Evolutionary conservation across 176 grass and related monocot genomes (phyloP), one percentile per base, ranked within the genome.

Genomic region (Zea mays): DNA sequence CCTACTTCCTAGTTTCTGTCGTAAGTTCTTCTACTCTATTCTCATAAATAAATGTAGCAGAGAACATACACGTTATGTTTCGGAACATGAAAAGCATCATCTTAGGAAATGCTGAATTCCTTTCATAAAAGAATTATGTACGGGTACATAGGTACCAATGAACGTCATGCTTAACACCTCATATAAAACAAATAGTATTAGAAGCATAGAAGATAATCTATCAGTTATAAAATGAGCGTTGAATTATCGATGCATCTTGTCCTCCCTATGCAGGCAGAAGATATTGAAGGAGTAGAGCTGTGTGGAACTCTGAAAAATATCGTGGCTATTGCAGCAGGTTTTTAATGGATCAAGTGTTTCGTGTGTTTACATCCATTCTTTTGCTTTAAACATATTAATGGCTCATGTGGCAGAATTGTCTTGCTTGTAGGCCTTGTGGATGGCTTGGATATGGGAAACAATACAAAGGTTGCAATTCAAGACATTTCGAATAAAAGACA

Each of bases 261-360:
- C 60, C 10, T 44, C 54, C 55, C 7, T 76, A 17, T 82, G 56
- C 82, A 98, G 95, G 95, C 92, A 41, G 88, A 98, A 82, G 95
- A 94, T 86, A 88, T 94, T 43, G 91, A 94, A 80, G 95, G 95
- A 75, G 91, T 98, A 51, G 95, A 98, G 82, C 85, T 98, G 36
- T 98, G 95, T 81, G 95, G 91, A 48, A 94, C 95, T 51, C 85
- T 98, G 80, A 98, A 98, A 89, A 98, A 98, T 85, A 81, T 98
- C 1, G 89, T 98, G 21, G 95, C 95, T 51, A 92, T 98, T 74
- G 95, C 91, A 80, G 95, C 95, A 98, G 95, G 91, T 92, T 77
- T 80, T 62, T 58, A 50, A 69, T 57, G 36, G 6, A 6, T 19
- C 20, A 10, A 8, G 5, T 52, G 64, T 80, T 36, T 6, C 20